phyloP scores from a whole-genome alignment of 2,329 filamentous ascomycete genomes.

The Colletotrichum eremochloae region DNA sequence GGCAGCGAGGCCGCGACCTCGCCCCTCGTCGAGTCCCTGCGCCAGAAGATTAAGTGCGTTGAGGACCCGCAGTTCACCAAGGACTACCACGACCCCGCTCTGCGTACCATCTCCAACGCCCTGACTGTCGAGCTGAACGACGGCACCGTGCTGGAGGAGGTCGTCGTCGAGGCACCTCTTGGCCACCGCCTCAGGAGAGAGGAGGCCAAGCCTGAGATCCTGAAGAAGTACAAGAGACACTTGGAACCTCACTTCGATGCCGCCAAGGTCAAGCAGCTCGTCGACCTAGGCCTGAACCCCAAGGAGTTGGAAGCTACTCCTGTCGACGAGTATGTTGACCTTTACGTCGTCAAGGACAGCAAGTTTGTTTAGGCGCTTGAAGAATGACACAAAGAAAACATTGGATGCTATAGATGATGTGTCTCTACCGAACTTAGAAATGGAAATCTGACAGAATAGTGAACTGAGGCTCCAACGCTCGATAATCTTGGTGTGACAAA shows the following conservation, averaged over 20 bases:
- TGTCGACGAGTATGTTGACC: slow-evolving; percentile 93
- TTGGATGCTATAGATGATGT: slow-evolving; percentile 30
- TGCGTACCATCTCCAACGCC: slow-evolving; percentile 97
- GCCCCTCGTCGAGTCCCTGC: slow-evolving; percentile 88
- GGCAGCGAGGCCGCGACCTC: slow-evolving; percentile 93
- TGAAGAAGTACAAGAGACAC: slow-evolving; percentile 96
- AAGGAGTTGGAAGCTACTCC: slow-evolving; percentile 83
- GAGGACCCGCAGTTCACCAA: slow-evolving; percentile 95
- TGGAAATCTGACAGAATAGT: slow-evolving; percentile 15
- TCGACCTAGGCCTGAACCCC: slow-evolving; percentile 82
- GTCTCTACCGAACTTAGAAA: slow-evolving; percentile 28
- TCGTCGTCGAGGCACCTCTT: slow-evolving; percentile 92
- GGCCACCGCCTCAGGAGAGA: slow-evolving; percentile 92
- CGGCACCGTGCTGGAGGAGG: slow-evolving; percentile 90
- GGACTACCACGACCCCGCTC: slow-evolving; percentile 94
- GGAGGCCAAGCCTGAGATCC: slow-evolving; percentile 97
- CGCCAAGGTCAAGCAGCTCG: slow-evolving; percentile 82
- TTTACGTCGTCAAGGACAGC: slow-evolving; percentile 77
- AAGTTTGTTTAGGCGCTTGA: slow-evolving; percentile 62
- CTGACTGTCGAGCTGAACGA: slow-evolving; percentile 95
- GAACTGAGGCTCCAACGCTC: background rate
- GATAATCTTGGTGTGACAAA: background rate
- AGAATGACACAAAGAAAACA: slow-evolving; percentile 7
- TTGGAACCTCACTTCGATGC: slow-evolving; percentile 85
- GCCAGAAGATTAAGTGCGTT: slow-evolving; percentile 94